Evolutionary conservation across 352 stramenopile species (phyloP), one percentile per base, ranked within the genome.

Genomic region (Pilasporangium apinafurcum): DNA sequence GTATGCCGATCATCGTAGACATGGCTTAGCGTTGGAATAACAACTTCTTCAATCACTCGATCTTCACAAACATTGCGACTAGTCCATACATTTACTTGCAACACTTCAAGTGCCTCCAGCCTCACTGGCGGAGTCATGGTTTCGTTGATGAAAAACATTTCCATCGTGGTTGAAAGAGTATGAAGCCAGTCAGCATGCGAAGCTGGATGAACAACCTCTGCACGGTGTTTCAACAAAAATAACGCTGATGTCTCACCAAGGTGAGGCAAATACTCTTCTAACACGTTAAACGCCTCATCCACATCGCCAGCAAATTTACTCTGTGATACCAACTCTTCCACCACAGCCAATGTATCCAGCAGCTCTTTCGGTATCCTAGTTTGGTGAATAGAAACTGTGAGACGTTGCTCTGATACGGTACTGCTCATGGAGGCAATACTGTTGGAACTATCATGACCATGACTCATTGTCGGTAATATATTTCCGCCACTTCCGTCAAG

Each of bases 11-110:
- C 83, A 51, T 88, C 65, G 50, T 89, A 92, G 7, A 92, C 59
- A 22, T 79, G 62, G 7, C 51, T 45, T 25, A 95, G 54, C 20
- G 65, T 73, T 14, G 83, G 83, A 17, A 93, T 49, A 12, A 93
- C 37, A 9, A 95, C 68, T 53, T 95, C 79, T 62, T 95, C 82
- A 25, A 93, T 80, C 8, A 95, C 75, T 18, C 78, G 73, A 37
- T 92, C 81, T 50, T 95, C 83, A 37, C 76, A 91, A 5, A 92
- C 68, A 48, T 89, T 82, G 12, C 79, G 70, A 54, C 83, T 90
- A 30, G 72, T 70, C 43, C 62, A 78, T 14, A 95, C 51, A 31
- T 83, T 93, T n/a, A 70, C 53, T 17, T 78, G 64, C 0, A 95
- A 60, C 21, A 88, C 45, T 24, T 82, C 62, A 21, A 95, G 63